These are phyloP conservation scores for Pichia sp. DNA, from an alignment of 1,139 yeast genomes.

Conservation along the genomic window DNA sequence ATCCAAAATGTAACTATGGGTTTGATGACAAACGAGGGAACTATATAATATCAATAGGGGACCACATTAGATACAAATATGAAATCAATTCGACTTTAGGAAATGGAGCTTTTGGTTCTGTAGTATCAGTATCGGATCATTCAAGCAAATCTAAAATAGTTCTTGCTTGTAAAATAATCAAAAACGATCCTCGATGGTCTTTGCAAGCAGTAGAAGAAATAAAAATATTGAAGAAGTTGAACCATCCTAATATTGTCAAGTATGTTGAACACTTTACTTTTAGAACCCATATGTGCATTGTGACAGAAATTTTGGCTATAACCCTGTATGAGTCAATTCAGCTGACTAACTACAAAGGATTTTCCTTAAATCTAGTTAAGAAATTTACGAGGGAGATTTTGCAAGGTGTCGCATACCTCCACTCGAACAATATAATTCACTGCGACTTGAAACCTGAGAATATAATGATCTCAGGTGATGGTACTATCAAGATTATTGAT, in stretches of 20 bases:
- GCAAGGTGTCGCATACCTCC: constrained; percentile 58
- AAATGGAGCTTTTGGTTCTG: constrained; percentile 83
- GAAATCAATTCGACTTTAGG: constrained; percentile 61
- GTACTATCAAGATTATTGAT: constrained; percentile 52
- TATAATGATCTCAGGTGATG: constrained; percentile 41
- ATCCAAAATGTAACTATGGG: constrained; percentile 53
- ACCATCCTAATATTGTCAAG: constrained; percentile 40
- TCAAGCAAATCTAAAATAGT: constrained; percentile 40
- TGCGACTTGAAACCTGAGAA: constrained; percentile 78
- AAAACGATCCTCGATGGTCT: constrained; percentile 70
- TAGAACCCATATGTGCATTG: constrained; percentile 78
- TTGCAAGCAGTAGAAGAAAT: constrained; percentile 75
- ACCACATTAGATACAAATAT: constrained; percentile 75
- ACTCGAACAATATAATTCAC: constrained; percentile 57
- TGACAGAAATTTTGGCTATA: constrained; percentile 66
- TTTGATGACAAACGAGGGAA: constrained; percentile 71
- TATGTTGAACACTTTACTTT: constrained; percentile 67
- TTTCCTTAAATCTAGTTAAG: constrained; percentile 48
- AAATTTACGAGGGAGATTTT: constrained; percentile 53
- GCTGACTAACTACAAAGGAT: constrained; percentile 56
- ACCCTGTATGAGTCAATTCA: constrained; percentile 67
- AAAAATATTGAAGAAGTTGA: constrained; percentile 38
- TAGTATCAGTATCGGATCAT: constrained; percentile 66
- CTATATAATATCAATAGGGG: constrained; percentile 52
- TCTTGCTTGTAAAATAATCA: constrained; percentile 74